Base-by-base conservation (phyloP, 257 asterid species). In the Lycium ferocissimum region DNA sequence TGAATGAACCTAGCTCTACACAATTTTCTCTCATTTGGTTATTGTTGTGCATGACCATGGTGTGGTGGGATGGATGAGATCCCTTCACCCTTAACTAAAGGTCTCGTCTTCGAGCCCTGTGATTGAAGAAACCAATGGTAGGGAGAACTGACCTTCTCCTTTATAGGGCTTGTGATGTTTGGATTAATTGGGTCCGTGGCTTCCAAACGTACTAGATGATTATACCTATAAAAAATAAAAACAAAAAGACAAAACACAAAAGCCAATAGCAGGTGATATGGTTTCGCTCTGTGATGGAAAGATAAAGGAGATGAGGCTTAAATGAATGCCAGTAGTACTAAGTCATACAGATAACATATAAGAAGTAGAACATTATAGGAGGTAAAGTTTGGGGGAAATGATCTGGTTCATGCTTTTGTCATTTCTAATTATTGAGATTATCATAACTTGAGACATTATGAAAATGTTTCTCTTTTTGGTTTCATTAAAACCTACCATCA, bases 401-500 rank as follows among this genome's bases (percentile, higher is more conserved):
- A 38, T 38, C 8, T 70, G 78, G 6, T 70, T 70, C 78, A 70
- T 17, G 33, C 9, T 43, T 70, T 70, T 70, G 53, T 70, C 78
- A 17, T 70, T 70, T 37, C 51, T 38, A 70, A 70, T 70, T 37
- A 15, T 38, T 38, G 78, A 70, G 54, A 70, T 70, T 70, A 6
- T 70, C 54, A 70, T 38, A 43, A 70, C 8, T 70, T 53, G 15
- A 0, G 1, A 40, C 3, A 17, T 71, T 37, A 0, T 37, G 26
- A n/a, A 70, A 38, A 7, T 70, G 14, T 69, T 70, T 70, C 53
- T 69, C 78, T 14, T 35, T 69, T 69, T 20, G 40, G 78, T 69
- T 69, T 3, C 59, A n/a, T 17, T n/a, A 73, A 20, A 73, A n/a
- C 0, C 5, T 45, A 2, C 35, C 6, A 10, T 73, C 59, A n/a